Conservation (phyloP, 345 rosid species). For the Aegle marmelos region DNA sequence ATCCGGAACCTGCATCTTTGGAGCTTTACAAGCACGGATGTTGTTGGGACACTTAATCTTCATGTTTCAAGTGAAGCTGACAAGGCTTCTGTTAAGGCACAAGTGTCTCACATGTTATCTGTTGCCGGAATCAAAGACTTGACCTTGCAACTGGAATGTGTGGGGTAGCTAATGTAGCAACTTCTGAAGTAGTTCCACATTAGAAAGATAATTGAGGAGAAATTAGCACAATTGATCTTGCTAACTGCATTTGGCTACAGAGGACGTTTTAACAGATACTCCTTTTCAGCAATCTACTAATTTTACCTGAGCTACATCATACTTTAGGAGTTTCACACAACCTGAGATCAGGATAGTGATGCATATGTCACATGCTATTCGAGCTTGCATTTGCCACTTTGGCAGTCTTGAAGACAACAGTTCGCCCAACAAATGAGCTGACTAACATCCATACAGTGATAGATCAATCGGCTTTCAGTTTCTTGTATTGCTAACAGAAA, state of each 20-base stretch:
- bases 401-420: background rate
- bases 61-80: constrained; percentile 65
- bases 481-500: background rate
- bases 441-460: background rate
- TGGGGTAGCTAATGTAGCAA: constrained; percentile 19
- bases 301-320: background rate
- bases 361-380: background rate
- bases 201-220: background rate
- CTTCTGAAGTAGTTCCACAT: background rate
- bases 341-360: background rate
- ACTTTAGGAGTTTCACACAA: background rate
- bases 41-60: constrained; percentile 79
- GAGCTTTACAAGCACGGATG: constrained; percentile 83
- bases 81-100: constrained; percentile 48
- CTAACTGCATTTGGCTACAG: background rate
- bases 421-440: background rate
- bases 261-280: background rate
- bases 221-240: constrained; percentile 1
- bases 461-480: background rate
- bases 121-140: constrained; percentile 86
- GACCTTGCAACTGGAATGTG: constrained; percentile 72
- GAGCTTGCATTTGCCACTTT: background rate
- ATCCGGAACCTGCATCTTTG: constrained; percentile 78
- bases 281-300: background rate
- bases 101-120: constrained; percentile 51